Base-by-base conservation (phyloP, 1,284 basidiomycete genomes). In the Hemileia vastatrix region DNA sequence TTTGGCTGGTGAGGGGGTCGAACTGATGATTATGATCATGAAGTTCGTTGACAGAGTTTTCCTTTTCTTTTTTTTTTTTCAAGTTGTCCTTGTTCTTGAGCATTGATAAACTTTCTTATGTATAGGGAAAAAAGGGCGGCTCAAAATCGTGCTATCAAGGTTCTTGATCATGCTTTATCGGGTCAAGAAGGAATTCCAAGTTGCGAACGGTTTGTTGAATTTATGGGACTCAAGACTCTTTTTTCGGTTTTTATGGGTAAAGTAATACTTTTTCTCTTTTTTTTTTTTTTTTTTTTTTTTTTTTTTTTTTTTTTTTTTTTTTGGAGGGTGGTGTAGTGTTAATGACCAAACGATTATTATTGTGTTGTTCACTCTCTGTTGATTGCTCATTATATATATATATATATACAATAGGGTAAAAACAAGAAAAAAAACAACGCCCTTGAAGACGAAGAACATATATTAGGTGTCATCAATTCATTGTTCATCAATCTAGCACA, bases 11-110 rank as follows among this genome's bases (percentile, higher is more conserved):
- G 95, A 99, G 76, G 95, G 95, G 1, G 84, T 92, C 9, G 95
- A 99, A 71, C 81, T 99, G 23, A 96, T 98, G 92, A 83, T 95
- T 19, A 80, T 97, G 64, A 87, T 97, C 80, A 88, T 97, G 84
- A 92, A 87, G 88, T 92, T 68, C 51, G 84, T 77, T 27, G 36
- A 24, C 4, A 24, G n/a, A 44, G 68, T 57, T 54, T 18, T 47
- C 61, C 64, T 56, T 31, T 52, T 66, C 47, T 68, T 61, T 24
- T 58, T 57, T 53, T 21, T 2, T 6, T 15, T 15, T 59, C 58
- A 63, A 11, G 24, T 36, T 53, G n/a, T 54, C 45, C 24, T 8
- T 4, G 23, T 31, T 47, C 47, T 36, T 19, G 44, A 5, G 21
- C 21, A 27, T 15, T 23, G 8, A 6, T 48, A 19, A 15, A 15